A percentile compares a stretch with the other conserved stretches of the same genome.
phyloP scores from a whole-genome alignment of 2,329 filamentous ascomycete genomes.

The Fusarium stilboides region DNA sequence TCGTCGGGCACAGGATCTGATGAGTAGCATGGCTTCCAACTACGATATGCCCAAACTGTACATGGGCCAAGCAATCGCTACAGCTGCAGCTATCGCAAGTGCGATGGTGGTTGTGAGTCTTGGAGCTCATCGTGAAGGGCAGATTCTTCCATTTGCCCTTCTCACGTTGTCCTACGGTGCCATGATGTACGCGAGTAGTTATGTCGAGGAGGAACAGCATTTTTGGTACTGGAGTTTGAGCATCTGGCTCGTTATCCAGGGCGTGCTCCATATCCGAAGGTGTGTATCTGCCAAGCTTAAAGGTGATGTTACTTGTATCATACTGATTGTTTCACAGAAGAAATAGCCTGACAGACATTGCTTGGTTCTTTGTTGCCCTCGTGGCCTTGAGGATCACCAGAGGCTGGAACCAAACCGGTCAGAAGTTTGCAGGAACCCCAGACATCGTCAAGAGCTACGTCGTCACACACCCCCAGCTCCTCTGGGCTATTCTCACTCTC shows the following conservation, averaged over 20 bases:
- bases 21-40: constrained; percentile 93
- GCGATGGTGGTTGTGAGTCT: constrained; percentile 25
- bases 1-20: constrained; percentile 78
- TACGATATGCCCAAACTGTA: constrained; percentile 80
- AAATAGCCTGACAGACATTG: constrained; percentile 48
- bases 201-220: constrained; percentile 97
- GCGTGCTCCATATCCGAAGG: constrained; percentile 63
- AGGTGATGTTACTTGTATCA: not conserved
- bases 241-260: constrained; percentile 75
- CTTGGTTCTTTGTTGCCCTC: constrained; percentile 65
- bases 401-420: constrained; percentile 96
- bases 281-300: constrained; percentile 38
- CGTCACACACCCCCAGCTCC: constrained; percentile 71
- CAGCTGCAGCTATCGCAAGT: constrained; percentile 50
- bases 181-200: constrained; percentile 99
- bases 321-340: constrained; percentile 44
- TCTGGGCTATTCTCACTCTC: constrained; percentile 81
- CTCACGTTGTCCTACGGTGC: constrained; percentile 76
- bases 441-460: constrained; percentile 86
- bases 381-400: constrained; percentile 76
- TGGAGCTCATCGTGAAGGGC: constrained; percentile 21
- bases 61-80: constrained; percentile 60
- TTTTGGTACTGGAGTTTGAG: constrained; percentile 96
- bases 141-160: constrained; percentile 62
- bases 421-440: constrained; percentile 92